Percentiles rank a stretch among this genome's conserved stretches.
These are phyloP conservation scores for Yamadazyma sp. DNA, from an alignment of 805 yeast genomes.

Conservation along the genomic window DNA sequence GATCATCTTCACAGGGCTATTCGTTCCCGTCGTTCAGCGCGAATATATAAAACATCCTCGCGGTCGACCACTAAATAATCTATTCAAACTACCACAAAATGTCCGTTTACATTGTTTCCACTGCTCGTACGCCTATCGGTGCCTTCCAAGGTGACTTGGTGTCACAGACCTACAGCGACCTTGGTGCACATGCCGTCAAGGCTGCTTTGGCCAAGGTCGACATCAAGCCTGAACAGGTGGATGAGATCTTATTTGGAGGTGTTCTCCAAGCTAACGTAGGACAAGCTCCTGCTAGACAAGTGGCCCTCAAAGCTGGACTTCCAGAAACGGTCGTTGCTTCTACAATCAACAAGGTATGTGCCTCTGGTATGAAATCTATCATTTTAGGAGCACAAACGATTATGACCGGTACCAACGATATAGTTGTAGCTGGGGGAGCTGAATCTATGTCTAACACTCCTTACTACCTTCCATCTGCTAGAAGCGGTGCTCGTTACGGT, in stretches of 20 bases:
- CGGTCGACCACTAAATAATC: slow-evolving; percentile 1
- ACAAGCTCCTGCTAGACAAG: slow-evolving; percentile 98
- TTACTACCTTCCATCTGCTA: slow-evolving; percentile 67
- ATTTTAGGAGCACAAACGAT: slow-evolving; percentile 90
- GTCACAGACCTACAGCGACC: slow-evolving; percentile 73
- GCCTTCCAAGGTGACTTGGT: slow-evolving; percentile 85
- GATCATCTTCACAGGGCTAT: too few relatives aligned
- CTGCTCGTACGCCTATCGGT: slow-evolving; percentile 95
- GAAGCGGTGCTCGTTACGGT: slow-evolving; percentile 90
- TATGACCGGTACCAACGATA: slow-evolving; percentile 83
- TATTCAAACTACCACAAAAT: background rate
- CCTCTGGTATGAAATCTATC: slow-evolving; percentile 91
- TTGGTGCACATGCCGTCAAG: slow-evolving; percentile 90
- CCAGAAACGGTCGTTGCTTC: slow-evolving; percentile 80
- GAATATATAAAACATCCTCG: background rate
- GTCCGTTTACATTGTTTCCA: slow-evolving; percentile 81
- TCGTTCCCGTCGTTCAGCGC: slow-evolving; percentile 9
- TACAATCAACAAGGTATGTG: slow-evolving; percentile 95
- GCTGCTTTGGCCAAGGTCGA: slow-evolving; percentile 80
- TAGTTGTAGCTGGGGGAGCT: slow-evolving; percentile 96
- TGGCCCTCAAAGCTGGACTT: slow-evolving; percentile 86
- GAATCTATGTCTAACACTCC: slow-evolving; percentile 97
- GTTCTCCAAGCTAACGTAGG: slow-evolving; percentile 92
- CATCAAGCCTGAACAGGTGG: slow-evolving; percentile 73
- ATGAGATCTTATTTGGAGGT: slow-evolving; percentile 90